Evolutionary conservation across 345 rosid genomes (phyloP).

Genomic region (Anastatica hierochuntica): DNA sequence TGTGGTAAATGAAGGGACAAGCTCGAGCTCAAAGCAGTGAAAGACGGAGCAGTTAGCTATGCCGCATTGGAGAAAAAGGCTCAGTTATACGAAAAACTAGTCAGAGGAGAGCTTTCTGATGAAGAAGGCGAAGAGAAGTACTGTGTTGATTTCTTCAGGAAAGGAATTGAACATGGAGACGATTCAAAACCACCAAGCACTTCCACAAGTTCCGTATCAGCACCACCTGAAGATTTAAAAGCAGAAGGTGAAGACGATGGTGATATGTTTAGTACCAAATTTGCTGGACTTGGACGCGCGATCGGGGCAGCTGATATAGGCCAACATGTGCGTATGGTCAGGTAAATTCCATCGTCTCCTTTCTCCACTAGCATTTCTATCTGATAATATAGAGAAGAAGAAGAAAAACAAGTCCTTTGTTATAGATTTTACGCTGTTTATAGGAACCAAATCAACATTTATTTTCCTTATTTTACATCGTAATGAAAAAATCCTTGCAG

Average conservation of each 20-base stretch:
- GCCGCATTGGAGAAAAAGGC: constrained; percentile 94
- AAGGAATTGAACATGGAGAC: constrained; percentile 45
- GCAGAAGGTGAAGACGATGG: constrained; percentile 33
- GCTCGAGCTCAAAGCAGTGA: constrained; percentile 77
- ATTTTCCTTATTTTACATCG: background rate
- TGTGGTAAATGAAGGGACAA: constrained; percentile 52
- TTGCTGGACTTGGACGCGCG: constrained; percentile 53
- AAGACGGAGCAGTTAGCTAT: constrained; percentile 69
- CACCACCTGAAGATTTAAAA: constrained; percentile 22
- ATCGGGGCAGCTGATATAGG: constrained; percentile 44
- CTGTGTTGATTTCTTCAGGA: constrained; percentile 78
- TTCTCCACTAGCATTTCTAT: too few species aligned
- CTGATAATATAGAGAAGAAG: too few species aligned
- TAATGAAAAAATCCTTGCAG: constrained; percentile 25
- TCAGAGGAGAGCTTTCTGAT: constrained; percentile 71
- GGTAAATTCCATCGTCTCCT: constrained; percentile 29
- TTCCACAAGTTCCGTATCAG: constrained; percentile 17
- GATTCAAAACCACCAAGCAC: constrained; percentile 21
- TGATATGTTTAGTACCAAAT: constrained; percentile 31
- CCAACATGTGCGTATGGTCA: constrained; percentile 77
- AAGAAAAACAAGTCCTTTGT: too few species aligned
- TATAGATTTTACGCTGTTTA: background rate
- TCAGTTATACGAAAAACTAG: constrained; percentile 68
- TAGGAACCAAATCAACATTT: background rate
- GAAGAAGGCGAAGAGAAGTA: constrained; percentile 87